Percentiles rank a stretch among this genome's conserved stretches.
These are phyloP conservation scores for Fraxinus americana DNA, from an alignment of 257 asterid species.

Conservation along the genomic window DNA sequence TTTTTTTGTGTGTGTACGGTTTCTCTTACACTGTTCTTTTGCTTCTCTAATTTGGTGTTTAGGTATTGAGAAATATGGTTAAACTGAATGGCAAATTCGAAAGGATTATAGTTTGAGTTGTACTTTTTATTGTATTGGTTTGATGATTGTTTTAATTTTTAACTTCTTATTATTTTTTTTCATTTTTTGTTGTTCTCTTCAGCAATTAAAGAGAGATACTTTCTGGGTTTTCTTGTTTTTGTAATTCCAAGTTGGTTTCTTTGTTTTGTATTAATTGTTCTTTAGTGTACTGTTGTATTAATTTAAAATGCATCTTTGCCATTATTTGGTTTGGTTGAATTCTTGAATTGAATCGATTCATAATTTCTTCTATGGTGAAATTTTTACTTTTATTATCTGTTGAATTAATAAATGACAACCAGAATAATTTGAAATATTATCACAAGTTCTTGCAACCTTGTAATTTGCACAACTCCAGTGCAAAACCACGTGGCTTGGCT, in stretches of 20 bases:
- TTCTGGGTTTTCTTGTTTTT: background rate
- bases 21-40: background rate
- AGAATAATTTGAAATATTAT: background rate
- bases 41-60: background rate
- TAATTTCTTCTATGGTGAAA: background rate
- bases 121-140: background rate
- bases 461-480: background rate
- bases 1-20: background rate
- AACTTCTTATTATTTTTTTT: slow-evolving; percentile 1
- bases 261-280: background rate
- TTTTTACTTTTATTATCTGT: background rate
- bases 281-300: background rate
- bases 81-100: background rate
- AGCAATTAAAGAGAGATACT: background rate
- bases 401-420: background rate
- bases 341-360: background rate
- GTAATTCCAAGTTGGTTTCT: slow-evolving; percentile 6
- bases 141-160: background rate
- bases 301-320: background rate
- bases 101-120: background rate
- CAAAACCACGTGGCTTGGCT: background rate
- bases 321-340: background rate
- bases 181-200: slow-evolving; percentile 2
- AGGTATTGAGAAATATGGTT: slow-evolving; percentile 4
- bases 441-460: slow-evolving; percentile 11